phyloP scores from a whole-genome alignment of 2,329 filamentous ascomycete genomes.

The Alternaria solani region DNA sequence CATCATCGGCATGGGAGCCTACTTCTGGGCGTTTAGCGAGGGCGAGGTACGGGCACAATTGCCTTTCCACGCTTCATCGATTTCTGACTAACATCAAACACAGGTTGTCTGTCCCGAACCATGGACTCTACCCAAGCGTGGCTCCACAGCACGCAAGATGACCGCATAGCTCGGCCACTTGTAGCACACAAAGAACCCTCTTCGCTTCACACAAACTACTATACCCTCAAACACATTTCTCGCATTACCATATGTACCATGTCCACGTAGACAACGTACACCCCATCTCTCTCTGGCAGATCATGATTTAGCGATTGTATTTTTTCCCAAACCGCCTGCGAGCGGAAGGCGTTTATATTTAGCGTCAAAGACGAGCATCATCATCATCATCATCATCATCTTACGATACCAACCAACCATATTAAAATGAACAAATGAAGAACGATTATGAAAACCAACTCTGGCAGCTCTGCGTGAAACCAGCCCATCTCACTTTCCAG shows the following conservation, averaged over 20 bases:
- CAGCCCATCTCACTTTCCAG: background rate
- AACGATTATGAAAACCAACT: background rate
- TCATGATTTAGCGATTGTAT: slow-evolving; percentile 12
- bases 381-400: slow-evolving; percentile 2
- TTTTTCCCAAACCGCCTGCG: background rate
- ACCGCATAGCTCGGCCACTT: slow-evolving; percentile 21
- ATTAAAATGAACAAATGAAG: background rate
- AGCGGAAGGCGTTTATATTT: background rate
- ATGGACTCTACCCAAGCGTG: slow-evolving; percentile 60
- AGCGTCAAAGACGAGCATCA: background rate
- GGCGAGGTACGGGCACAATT: slow-evolving; percentile 78
- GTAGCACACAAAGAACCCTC: background rate
- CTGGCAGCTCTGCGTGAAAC: background rate
- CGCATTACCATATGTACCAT: background rate
- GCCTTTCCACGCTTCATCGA: background rate
- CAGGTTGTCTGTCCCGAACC: slow-evolving; percentile 60
- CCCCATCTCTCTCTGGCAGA: slow-evolving; percentile 15
- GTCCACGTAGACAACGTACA: slow-evolving; percentile 16
- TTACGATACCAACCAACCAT: background rate
- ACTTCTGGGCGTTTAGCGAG: slow-evolving; percentile 97
- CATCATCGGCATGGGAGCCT: slow-evolving; percentile 81
- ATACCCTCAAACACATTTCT: slow-evolving; percentile 3
- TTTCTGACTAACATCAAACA: slow-evolving; percentile 19
- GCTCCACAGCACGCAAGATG: slow-evolving; percentile 35
- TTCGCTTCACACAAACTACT: slow-evolving; percentile 12